These are phyloP conservation scores for Gaertneriomyces sp. DNA, from an alignment of 192 early-diverging fungal species.

Conservation along the genomic window DNA sequence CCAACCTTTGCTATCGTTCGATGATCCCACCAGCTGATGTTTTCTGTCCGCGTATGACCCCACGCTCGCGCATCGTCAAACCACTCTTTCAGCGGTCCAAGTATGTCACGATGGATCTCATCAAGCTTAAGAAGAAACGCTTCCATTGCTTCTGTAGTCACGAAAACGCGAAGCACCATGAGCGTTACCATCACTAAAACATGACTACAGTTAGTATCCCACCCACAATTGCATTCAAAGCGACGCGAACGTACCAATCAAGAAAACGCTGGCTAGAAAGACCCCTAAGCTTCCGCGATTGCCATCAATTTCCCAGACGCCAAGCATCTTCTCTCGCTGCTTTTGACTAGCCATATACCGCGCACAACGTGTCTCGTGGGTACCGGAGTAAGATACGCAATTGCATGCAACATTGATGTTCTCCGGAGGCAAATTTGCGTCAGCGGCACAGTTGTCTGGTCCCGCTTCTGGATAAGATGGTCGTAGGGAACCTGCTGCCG, in stretches of 20 bases:
- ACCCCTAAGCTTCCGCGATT: slow-evolving; percentile 1
- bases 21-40: slow-evolving; percentile 6
- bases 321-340: slow-evolving; percentile 12
- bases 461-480: background rate
- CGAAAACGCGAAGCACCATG: slow-evolving; percentile 12
- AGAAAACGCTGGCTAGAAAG: slow-evolving; percentile 12
- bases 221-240: slow-evolving; percentile 1
- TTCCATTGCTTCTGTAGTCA: slow-evolving; percentile 26
- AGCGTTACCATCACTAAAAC: slow-evolving; percentile 21
- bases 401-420: slow-evolving; percentile 17
- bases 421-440: background rate
- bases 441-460: slow-evolving; percentile 3
- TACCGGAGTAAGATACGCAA: slow-evolving; percentile 22
- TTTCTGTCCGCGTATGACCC: slow-evolving; percentile 11
- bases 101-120: slow-evolving; percentile 23
- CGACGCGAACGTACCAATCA: slow-evolving; percentile 9
- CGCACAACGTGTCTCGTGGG: slow-evolving; percentile 22
- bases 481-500: slow-evolving; percentile 1
- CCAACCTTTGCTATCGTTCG: slow-evolving; percentile 9
- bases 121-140: slow-evolving; percentile 22
- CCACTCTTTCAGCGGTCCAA: slow-evolving; percentile 25
- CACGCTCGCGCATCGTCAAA: slow-evolving; percentile 16
- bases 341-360: slow-evolving; percentile 13
- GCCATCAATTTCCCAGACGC: slow-evolving; percentile 7
- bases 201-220: background rate